Evolutionary conservation across 163 green algal genomes (phyloP), one percentile per base, ranked within the genome.

Genomic region (Scenedesmus sp.): DNA sequence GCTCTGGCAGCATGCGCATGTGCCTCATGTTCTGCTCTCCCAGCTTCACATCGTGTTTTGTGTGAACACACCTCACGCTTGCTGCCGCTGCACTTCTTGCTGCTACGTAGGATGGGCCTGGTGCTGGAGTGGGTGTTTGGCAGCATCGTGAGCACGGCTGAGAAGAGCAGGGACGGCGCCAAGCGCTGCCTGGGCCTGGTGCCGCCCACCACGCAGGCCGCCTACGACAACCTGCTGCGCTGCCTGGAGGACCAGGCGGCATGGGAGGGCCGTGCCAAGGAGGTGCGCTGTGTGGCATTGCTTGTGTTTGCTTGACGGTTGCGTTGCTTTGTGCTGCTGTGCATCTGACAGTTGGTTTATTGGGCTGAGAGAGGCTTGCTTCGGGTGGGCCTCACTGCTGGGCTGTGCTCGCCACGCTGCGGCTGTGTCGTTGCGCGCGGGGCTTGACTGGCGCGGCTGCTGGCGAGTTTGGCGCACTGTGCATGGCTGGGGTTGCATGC

Each of bases 81-180:
- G 52, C 54, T 86, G 81, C 81, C 18, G 52, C 54, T 26, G 7
- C 12, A 10, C 3, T 52, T 20, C 10, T 4, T 66, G 76, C 87
- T 46, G 34, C 34, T 46, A 46, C 34, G 34, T 46, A 92, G 91
- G 73, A 93, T 96, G 93, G 97, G 97, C 18, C 94, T 99, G 26
- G 96, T 98, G 82, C 94, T 99, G 90, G 97, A 99, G 93, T 99
- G 97, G 96, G 96, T 99, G 79, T 99, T 97, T 84, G 97, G 97
- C 89, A 97, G 94, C 85, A 99, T 99, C 74, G 97, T 99, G 52
- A 97, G 94, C 55, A 99, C 97, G 1, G 97, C 97, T 10, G 97
- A 99, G 92, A 99, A 99, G 93, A 95, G 95, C 1, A 93, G 97
- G 1, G 97, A 98, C 85, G 96, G 95, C 16, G 97, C 97, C 20